Base-by-base conservation (phyloP, 352 stramenopile species). In the Pythium insidiosum region DNA sequence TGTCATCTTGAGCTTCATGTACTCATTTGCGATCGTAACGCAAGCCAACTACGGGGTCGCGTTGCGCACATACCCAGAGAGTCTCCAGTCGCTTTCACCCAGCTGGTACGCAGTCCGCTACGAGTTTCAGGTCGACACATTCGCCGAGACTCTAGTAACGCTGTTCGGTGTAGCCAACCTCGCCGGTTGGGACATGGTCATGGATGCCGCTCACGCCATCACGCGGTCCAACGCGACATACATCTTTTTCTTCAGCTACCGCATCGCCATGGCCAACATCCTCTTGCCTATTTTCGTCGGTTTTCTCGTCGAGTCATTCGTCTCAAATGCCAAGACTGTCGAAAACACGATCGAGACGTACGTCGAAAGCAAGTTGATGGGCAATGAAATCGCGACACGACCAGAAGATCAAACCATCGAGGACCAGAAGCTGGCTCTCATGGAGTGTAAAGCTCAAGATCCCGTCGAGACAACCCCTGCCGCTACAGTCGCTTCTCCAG, bases 1-100 rank as follows among this genome's bases (percentile, higher is more conserved):
- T 11, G 79, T 91, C n/a, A 86, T 91, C 37, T 74, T 91, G 26
- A 86, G 73, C 52, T 68, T 91, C 55, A 84, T 84, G 62, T 91
- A 91, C 56, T 71, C 75, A 5, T 91, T 86, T 35, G 79, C 73
- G 25, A 84, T 91, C 48, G 59, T 91, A 11, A 85, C 74, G 7
- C 79, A 91, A 28, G 75, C 73, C 22, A 85, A 86, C 39, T 91
- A 88, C 34, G 79, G 79, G 0, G 46, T 69, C 3, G 43, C 58
- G n/a, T 43, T 91, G 25, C 75, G 68, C 3, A 53, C 75, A 3
- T 91, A 78, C 47, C 75, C 75, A 1, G 35, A 47, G 0, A 63
- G 59, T 19, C 78, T 78, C 43, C 58, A 73, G 13, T 19, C 58
- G 5, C 50, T 79, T 15, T 67, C 79, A 15, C 69, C 75, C 15